Base-by-base conservation (phyloP, 202 grass and related monocot genomes). In the Brachypodium distachyon region DNA sequence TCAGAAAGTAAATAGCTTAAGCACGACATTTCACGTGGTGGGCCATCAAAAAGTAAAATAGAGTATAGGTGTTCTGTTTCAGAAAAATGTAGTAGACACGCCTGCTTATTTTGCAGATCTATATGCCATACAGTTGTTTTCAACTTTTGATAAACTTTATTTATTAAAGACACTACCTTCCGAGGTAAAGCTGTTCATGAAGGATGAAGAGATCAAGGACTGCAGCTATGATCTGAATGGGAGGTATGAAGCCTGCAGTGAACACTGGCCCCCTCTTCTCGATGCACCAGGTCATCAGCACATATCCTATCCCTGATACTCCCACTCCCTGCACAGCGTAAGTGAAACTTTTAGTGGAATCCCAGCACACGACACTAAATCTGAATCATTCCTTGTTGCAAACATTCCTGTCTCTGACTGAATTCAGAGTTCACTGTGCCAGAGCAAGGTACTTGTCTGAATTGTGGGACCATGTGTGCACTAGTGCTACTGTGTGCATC, bases 211-310 rank as follows among this genome's bases (percentile, higher is more conserved):
- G 60, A 77, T 85, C 84, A 53, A 93, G 85, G 26, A 71, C 16
- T 12, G 62, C 87, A 31, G 81, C 69, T 21, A 87, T 78, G 67
- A 90, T 75, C 73, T 90, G 87, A 52, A 90, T 67, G 32, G 73
- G 67, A 77, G 90, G 86, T 43, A 85, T 39, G 79, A 92, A 92
- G 52, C 82, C 71, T 70, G 90, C 76, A 13, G 90, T 61, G 75
- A 89, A 93, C 49, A 89, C 83, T 2, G 90, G 79, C 1, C 90
- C 86, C 62, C 60, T 83, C 80, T 92, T 74, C 57, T 86, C 78
- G 28, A 92, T 84, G 44, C 80, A 88, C 86, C 83, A 86, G 79
- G 87, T 87, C 84, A 90, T 87, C 61, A 81, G 16, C 74, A 87
- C 66, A 78, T 85, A 93, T 9, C 84, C 81, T 72, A 80, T 76